A percentile compares a stretch with the other conserved stretches of the same genome.
These are phyloP conservation scores for Naganishia kalamii DNA, from an alignment of 768 basidiomycete genomes.

Conservation along the genomic window DNA sequence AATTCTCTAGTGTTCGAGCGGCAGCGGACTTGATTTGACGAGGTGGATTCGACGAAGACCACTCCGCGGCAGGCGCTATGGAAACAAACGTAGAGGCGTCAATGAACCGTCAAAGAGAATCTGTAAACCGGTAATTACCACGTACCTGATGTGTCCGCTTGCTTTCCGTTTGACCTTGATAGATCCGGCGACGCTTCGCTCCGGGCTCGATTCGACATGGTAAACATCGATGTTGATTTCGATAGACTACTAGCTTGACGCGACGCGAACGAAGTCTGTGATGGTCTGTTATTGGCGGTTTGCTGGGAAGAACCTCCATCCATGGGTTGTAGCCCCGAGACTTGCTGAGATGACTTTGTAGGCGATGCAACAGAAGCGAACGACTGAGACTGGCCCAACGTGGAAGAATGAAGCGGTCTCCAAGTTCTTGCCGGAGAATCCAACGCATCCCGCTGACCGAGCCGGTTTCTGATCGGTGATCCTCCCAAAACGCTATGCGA, in stretches of 20 bases:
- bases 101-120: neutral
- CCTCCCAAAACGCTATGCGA: neutral
- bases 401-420: conserved; percentile 2
- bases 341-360: neutral
- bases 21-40: conserved; percentile 15
- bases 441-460: no score
- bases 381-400: neutral
- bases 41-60: neutral
- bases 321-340: neutral
- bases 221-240: conserved; percentile 21
- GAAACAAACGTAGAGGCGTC: neutral
- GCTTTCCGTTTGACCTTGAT: neutral
- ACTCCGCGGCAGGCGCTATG: neutral
- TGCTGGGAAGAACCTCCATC: neutral
- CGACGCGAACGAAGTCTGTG: neutral
- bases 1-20: conserved; percentile 9
- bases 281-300: neutral
- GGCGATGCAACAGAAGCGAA: neutral
- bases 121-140: neutral
- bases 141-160: neutral
- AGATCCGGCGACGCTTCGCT: neutral
- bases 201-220: neutral
- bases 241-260: conserved; percentile 8
- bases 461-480: neutral
- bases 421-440: neutral